Percentiles rank a stretch among this genome's conserved stretches.
These are phyloP conservation scores for Phlyctochytrium arcticum DNA, from an alignment of 192 early-diverging fungal genomes.

Conservation along the genomic window DNA sequence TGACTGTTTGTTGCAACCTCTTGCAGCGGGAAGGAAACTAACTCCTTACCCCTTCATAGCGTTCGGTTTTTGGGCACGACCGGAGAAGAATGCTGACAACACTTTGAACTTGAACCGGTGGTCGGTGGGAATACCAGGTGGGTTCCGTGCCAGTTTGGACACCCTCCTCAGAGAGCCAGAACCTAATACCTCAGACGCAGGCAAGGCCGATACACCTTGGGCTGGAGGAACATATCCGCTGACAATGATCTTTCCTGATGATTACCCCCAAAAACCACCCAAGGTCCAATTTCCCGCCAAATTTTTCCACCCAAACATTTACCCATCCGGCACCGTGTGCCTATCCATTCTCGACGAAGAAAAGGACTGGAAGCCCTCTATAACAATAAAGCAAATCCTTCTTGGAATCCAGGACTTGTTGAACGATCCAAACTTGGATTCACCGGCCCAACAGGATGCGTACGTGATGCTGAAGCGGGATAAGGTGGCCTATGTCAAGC, in stretches of 20 bases:
- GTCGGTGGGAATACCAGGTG: slow-evolving; percentile 75
- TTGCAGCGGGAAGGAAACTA: neutral
- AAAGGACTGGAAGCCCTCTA: slow-evolving; percentile 71
- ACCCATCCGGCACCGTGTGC: slow-evolving; percentile 96
- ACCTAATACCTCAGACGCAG: slow-evolving; percentile 14
- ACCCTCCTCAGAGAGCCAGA: neutral
- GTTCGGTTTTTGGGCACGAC: slow-evolving; percentile 90
- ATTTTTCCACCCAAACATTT: slow-evolving; percentile 77
- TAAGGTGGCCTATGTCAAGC: slow-evolving; percentile 24
- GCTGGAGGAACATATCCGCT: slow-evolving; percentile 86
- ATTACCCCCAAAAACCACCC: slow-evolving; percentile 85
- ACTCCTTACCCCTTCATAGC: neutral
- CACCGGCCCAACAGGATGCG: slow-evolving; percentile 83
- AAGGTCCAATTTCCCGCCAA: slow-evolving; percentile 56
- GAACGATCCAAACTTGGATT: slow-evolving; percentile 84
- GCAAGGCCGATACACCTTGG: slow-evolving; percentile 61
- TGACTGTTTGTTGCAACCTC: neutral
- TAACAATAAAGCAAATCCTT: slow-evolving; percentile 96
- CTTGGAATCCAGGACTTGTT: slow-evolving; percentile 89
- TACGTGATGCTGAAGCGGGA: slow-evolving; percentile 72
- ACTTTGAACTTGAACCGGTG: slow-evolving; percentile 83
- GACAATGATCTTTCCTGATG: slow-evolving; percentile 77
- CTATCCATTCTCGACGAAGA: slow-evolving; percentile 95
- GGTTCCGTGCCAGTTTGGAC: slow-evolving; percentile 5
- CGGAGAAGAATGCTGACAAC: slow-evolving; percentile 76